phyloP scores from a whole-genome alignment of 148 eudicot genomes.

The Vaccinium macrocarpon region DNA sequence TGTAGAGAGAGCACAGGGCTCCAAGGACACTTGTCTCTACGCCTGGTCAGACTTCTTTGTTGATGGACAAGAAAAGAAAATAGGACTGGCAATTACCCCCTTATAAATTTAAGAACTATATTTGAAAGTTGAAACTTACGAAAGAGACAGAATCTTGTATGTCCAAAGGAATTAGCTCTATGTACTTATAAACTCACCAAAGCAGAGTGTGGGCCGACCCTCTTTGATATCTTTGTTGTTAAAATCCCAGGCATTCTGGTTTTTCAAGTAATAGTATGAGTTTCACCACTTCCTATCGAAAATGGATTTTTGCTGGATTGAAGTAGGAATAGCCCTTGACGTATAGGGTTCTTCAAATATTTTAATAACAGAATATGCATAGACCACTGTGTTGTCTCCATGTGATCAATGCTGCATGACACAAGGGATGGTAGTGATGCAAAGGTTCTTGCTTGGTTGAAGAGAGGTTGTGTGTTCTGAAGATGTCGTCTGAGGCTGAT shows the following conservation, averaged over 20 bases:
- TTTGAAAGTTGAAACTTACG: not conserved
- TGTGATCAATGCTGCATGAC: not conserved
- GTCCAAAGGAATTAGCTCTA: not conserved
- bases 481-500: not conserved
- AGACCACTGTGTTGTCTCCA: slow-evolving; percentile 4
- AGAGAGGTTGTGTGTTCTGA: not conserved
- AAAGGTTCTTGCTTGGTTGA: slow-evolving; percentile 8
- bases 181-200: not conserved
- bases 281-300: not conserved
- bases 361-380: not conserved
- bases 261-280: not conserved
- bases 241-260: not conserved
- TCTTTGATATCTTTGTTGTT: not conserved
- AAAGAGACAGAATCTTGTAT: not conserved
- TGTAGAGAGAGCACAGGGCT: not conserved
- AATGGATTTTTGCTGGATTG: not conserved
- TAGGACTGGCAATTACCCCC: not conserved
- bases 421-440: not conserved
- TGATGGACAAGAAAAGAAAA: not conserved
- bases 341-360: not conserved
- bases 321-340: not conserved
- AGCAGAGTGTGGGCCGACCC: not conserved
- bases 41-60: not conserved
- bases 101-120: not conserved
- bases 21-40: not conserved